These are phyloP conservation scores for Zymoseptoria crescenta DNA, from an alignment of 2,329 filamentous ascomycete species.

Conservation along the genomic window DNA sequence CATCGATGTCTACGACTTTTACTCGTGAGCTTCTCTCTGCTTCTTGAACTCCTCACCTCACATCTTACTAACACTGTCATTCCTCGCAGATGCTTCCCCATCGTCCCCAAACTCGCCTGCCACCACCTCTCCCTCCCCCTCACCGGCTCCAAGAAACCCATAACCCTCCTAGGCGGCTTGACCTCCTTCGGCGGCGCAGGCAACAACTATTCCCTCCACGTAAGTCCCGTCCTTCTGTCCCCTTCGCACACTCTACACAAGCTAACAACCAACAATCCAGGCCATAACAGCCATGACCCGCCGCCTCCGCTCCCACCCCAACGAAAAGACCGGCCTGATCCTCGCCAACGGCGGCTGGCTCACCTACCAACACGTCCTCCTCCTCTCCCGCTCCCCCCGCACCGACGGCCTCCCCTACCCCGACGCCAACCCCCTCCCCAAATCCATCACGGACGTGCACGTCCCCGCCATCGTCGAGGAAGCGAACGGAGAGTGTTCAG, in stretches of 20 bases:
- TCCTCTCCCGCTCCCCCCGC: slow-evolving; percentile 48
- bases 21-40: slow-evolving; percentile 41
- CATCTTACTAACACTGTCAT: neutral
- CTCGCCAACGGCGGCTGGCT: slow-evolving; percentile 59
- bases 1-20: slow-evolving; percentile 57
- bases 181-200: slow-evolving; percentile 64
- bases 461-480: slow-evolving; percentile 36
- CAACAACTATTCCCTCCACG: slow-evolving; percentile 65
- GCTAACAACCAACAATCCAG: slow-evolving; percentile 12
- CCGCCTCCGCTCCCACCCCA: slow-evolving; percentile 39
- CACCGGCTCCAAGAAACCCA: slow-evolving; percentile 36
- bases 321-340: slow-evolving; percentile 46
- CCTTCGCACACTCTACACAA: slow-evolving; percentile 1
- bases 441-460: slow-evolving; percentile 33
- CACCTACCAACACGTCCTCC: slow-evolving; percentile 58
- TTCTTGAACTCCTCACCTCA: neutral
- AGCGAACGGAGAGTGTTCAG: slow-evolving; percentile 44
- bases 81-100: slow-evolving; percentile 54
- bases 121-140: slow-evolving; percentile 50
- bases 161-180: slow-evolving; percentile 57
- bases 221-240: slow-evolving; percentile 23
- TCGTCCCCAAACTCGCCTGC: slow-evolving; percentile 60
- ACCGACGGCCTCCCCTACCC: too few relatives aligned
- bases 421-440: slow-evolving; percentile 38
- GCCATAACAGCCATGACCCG: slow-evolving; percentile 51